Evolutionary conservation across 176 grass and related monocot genomes (phyloP).

Genomic region (Alopecurus myosuroides): DNA sequence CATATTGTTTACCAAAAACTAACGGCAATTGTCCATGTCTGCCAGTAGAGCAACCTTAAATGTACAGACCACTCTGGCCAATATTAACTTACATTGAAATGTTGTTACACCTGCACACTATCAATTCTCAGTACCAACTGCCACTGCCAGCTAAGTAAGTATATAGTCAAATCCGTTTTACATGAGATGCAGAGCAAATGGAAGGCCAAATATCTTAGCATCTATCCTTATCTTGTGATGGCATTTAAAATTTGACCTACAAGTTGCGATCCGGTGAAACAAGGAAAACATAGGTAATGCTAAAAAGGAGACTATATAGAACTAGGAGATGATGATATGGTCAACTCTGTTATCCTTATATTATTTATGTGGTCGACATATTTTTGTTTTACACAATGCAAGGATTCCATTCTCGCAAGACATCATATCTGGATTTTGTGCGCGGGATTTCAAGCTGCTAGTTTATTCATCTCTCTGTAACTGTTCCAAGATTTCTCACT

Average conservation of each 20-base stretch:
- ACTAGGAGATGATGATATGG: neutral
- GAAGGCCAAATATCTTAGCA: conserved; percentile 5
- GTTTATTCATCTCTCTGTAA: conserved; percentile 8
- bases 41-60: neutral
- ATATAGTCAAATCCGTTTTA: conserved; percentile 8
- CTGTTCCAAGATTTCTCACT: neutral
- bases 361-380: neutral
- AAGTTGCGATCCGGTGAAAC: neutral
- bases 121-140: neutral
- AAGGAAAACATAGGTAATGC: neutral
- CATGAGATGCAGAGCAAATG: conserved; percentile 9
- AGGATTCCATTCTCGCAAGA: neutral
- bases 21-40: conserved; percentile 4
- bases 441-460: neutral
- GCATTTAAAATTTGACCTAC: conserved; percentile 6
- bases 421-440: neutral
- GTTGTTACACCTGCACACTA: neutral
- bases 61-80: neutral
- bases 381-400: neutral
- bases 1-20: neutral
- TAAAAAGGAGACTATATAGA: neutral
- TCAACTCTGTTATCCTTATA: neutral
- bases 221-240: neutral
- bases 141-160: neutral
- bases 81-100: neutral